A percentile compares a stretch with the other conserved stretches of the same genome.
These are phyloP conservation scores for Candolleomyces eurysporus DNA, from an alignment of 768 basidiomycete species.

Conservation along the genomic window DNA sequence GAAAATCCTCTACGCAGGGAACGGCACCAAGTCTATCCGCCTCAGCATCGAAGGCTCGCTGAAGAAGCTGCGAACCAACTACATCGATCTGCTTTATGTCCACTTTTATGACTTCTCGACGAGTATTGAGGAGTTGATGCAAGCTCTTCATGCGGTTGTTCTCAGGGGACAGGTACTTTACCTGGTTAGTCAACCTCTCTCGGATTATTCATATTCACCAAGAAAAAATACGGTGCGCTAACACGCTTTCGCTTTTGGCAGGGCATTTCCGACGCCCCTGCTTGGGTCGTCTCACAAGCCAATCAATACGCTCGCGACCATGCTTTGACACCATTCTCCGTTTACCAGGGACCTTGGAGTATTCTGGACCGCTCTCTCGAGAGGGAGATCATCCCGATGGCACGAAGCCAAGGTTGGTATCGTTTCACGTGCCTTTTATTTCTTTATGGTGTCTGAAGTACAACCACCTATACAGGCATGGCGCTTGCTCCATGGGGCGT, in stretches of 20 bases:
- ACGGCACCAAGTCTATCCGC: conserved; percentile 39
- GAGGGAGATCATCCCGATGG: conserved; percentile 25
- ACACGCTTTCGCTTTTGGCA: conserved; percentile 2
- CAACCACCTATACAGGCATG: conserved; percentile 17
- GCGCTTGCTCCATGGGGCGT: conserved; percentile 32
- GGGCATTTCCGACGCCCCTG: conserved; percentile 10
- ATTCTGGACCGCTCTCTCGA: conserved; percentile 12
- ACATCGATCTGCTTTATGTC: conserved; percentile 37
- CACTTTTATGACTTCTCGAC: conserved; percentile 12
- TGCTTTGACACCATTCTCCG: conserved; percentile 10
- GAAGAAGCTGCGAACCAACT: conserved; percentile 42
- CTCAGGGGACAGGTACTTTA: conserved; percentile 4
- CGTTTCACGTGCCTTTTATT: too few relatives aligned
- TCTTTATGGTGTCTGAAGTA: too few relatives aligned
- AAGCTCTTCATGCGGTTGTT: conserved; percentile 2
- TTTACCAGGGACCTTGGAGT: conserved; percentile 11
- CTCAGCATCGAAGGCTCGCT: conserved; percentile 39
- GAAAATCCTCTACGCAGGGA: conserved; percentile 34
- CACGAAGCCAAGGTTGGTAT: conserved; percentile 31
- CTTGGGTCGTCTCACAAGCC: conserved; percentile 11
- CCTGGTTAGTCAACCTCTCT: not conserved
- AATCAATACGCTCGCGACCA: conserved; percentile 12
- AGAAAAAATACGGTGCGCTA: too few relatives aligned
- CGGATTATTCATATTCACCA: too few relatives aligned
- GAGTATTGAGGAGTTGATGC: conserved; percentile 10